Evolutionary conservation across 2,329 filamentous ascomycete species (phyloP).

Genomic region (Ceratocystis variospora): DNA sequence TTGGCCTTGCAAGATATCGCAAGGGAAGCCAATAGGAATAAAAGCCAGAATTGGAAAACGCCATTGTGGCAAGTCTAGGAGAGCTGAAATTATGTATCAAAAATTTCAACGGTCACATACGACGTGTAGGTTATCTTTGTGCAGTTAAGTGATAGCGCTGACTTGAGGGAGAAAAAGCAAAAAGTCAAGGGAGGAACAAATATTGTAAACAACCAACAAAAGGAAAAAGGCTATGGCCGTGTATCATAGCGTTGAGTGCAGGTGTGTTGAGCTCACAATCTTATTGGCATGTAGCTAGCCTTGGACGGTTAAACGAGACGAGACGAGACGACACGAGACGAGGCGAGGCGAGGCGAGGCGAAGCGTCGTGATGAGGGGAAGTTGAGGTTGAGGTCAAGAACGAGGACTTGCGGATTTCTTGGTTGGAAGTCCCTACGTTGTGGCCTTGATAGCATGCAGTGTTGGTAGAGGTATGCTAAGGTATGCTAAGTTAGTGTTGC

Average conservation of each 20-base stretch:
- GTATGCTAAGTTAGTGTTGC: background rate
- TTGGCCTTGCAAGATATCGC: background rate
- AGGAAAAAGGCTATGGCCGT: background rate
- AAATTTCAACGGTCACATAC: background rate
- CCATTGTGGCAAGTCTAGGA: background rate
- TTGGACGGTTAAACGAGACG: background rate
- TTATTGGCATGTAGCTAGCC: background rate
- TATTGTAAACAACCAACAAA: background rate
- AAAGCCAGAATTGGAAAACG: background rate
- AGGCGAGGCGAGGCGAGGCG: background rate
- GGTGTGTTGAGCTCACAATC: background rate
- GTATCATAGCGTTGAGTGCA: background rate
- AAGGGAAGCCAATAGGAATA: background rate
- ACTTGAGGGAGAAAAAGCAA: background rate
- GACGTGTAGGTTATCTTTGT: background rate
- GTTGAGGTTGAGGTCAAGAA: background rate
- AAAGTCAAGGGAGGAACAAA: background rate
- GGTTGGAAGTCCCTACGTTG: background rate
- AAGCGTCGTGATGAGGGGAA: no score
- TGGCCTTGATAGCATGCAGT: background rate
- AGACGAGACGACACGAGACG: background rate
- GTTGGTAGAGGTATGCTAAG: background rate
- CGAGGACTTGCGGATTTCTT: background rate
- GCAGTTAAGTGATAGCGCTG: background rate
- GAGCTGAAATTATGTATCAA: slow-evolving; percentile 20